Base-by-base conservation (phyloP, 371 early-diverging fungal species). In the Lichtheimia hyalospora region DNA sequence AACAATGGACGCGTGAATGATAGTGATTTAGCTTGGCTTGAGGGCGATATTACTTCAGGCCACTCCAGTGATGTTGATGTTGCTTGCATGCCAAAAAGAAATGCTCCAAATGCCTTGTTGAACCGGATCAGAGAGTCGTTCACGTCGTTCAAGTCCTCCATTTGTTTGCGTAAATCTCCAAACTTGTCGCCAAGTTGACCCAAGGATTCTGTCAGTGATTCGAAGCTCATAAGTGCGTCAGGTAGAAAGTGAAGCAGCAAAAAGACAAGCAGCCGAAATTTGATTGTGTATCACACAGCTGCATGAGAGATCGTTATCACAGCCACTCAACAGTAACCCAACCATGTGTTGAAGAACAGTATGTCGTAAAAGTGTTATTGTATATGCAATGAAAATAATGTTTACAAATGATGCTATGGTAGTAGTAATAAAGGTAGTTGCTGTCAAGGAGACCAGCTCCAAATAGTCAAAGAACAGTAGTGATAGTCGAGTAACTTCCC, bases 401-500 rank as follows among this genome's bases (percentile, higher is more conserved):
- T 34, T 34, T 34, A 34, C 34, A 34, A 34, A 34, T 34, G 34
- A 34, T 8, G 2, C 10, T 6, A 10, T 34, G 10, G 2, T 25
- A 25, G 10, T 34, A 34, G 34, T 34, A 34, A 2, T n/a, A n/a
- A n/a, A n/a, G n/a, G n/a, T n/a, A n/a, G n/a, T n/a, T n/a, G n/a
- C n/a, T n/a, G n/a, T n/a, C 0, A 27, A 8, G 10, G 34, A 34
- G 34, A 34, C 34, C 34, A 34, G 34, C 34, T 34, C 34, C 34
- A 34, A 1, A 34, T 15, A 42, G 15, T 50, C 18, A 87, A 3
- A 88, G 71, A 57, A 86, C 82, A 27, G 85, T 81, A 42, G 87
- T 84, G 43, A 86, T 84, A 8, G 85, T 84, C 1, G 88, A 84
- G 59, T 84, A 86, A 28, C 82, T 80, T 1, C 86, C 83, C 57